Base-by-base conservation (phyloP, 1,284 basidiomycete species). In the Ceratobasidium sp. region DNA sequence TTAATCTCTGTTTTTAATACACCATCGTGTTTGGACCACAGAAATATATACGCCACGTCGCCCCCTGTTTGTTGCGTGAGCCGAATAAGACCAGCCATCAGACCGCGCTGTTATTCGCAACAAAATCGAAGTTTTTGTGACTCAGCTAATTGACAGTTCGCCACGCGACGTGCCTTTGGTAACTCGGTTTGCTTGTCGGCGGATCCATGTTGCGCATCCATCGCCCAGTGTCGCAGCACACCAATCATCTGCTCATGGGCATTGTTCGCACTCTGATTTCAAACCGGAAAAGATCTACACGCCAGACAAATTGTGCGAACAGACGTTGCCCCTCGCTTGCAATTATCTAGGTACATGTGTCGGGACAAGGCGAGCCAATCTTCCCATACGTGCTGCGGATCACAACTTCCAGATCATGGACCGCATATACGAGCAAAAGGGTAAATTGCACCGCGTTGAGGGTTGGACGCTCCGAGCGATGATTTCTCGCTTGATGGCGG, bases 81-180 rank as follows among this genome's bases (percentile, higher is more conserved):
- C 59, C 59, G 59, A 61, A 61, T 61, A 61, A 61, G 54, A 36
- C n/a, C 54, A 58, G 36, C 40, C 54, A 58, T 58, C 54, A 54
- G 54, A n/a, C 40, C 42, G 28, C 40, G 25, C 59, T 25, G n/a
- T 46, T 61, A 46, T 61, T 61, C 59, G 59, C 59, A 28, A 61
- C 40, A 42, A 46, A 70, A 70, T 70, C 54, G 67, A 70, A 70
- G 67, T 23, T 46, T 48, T 36, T 46, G 14, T 51, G 67, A 70
- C n/a, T 70, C 67, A 70, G 51, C 44, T 49, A 70, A 70, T 70
- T 70, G 67, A 70, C 67, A 70, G 67, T 40, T 60, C 8, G 54
- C 56, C 67, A 70, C 67, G 67, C 33, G 67, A 59, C 28, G 42
- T 30, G 56, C 67, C 66, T 38, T 36, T 40, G 0, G 53, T n/a